Percentiles rank a stretch among this genome's conserved stretches.
These are phyloP conservation scores for Kodamaea laetipori DNA, from an alignment of 805 yeast genomes.

Conservation along the genomic window DNA sequence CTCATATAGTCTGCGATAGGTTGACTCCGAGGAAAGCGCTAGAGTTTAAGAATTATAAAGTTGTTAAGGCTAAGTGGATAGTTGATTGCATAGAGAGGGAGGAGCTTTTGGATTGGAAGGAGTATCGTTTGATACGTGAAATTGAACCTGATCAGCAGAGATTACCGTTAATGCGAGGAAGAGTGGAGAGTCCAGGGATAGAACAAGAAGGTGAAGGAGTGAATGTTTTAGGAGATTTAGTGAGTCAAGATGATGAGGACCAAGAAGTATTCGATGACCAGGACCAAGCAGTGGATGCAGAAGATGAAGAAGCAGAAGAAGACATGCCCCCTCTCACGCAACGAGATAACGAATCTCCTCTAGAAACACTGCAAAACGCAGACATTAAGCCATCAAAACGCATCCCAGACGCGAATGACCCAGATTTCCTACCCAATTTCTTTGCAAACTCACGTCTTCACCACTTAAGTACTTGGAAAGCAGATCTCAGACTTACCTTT, in stretches of 20 bases:
- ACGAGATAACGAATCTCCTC: constrained; percentile 14
- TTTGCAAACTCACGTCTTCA: constrained; percentile 84
- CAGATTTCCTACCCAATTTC: constrained; percentile 69
- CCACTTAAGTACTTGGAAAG: constrained; percentile 85
- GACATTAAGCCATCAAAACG: constrained; percentile 8
- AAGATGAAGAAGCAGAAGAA: constrained; percentile 3
- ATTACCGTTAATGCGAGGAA: constrained; percentile 16
- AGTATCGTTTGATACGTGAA: constrained; percentile 53
- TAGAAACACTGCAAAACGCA: constrained; percentile 11
- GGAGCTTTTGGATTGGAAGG: constrained; percentile 66
- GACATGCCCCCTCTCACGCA: constrained; percentile 17
- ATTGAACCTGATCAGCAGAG: constrained; percentile 57
- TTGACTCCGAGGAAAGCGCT: constrained; percentile 74
- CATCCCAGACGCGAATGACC: constrained; percentile 66
- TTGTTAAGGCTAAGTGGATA: constrained; percentile 84
- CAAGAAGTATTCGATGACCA: constrained; percentile 2
- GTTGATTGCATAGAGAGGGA: constrained; percentile 57
- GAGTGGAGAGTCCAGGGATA: too few species aligned
- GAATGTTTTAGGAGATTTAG: too few species aligned
- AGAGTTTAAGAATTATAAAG: constrained; percentile 67
- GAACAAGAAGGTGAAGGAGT: too few species aligned
- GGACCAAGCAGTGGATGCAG: too few species aligned
- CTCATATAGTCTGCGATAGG: constrained; percentile 81
- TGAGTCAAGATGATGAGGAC: constrained; percentile 6
- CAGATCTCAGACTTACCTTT: constrained; percentile 65